Evolutionary conservation across 1,284 basidiomycete genomes (phyloP), one percentile per base, ranked within the genome.

Genomic region (Puccinia brachypodii): DNA sequence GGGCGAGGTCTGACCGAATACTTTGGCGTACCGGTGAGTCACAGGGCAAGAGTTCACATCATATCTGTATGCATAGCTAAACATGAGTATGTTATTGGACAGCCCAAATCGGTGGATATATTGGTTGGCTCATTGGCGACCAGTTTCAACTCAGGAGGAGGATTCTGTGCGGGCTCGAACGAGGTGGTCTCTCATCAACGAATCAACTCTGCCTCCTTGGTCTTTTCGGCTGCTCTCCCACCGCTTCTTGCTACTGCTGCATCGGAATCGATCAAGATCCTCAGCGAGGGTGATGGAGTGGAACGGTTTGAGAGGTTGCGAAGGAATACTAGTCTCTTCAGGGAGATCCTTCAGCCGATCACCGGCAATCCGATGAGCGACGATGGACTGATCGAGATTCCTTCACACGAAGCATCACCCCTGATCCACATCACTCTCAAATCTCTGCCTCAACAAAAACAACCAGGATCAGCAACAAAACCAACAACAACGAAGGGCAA

Each of bases 141-240:
- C 76, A 92, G 93, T 22, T 90, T 99, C 42, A 92, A 91, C 82
- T 90, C 95, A 1, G 90, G 90, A 1, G 97, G 97, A 73, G 97
- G 96, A 7, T 99, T 99, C 90, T 98, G 96, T 86, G 95, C 95
- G 0, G 96, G 96, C 42, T 93, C 93, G 2, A 87, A 88, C 25
- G 90, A 92, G 69, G 93, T 98, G 58, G 91, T 94, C 38, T 91
- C 93, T 83, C 97, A 99, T 86, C 95, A 97, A 91, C 95, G 96
- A 69, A 98, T 98, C 90, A 99, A 99, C 87, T 95, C 94, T 31
- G 92, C 94, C 3, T 92, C 95, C 0, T 96, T 95, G 85, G 95
- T 99, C 82, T 99, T 95, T 89, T 98, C 96, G 0, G 97, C 97
- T 11, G 92, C 96, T 0, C 91, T 97, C 87, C 97, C 97, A 0